Evolutionary conservation across 768 basidiomycete species (phyloP), one percentile per base, ranked within the genome.

Genomic region (Polyporus arcularius): DNA sequence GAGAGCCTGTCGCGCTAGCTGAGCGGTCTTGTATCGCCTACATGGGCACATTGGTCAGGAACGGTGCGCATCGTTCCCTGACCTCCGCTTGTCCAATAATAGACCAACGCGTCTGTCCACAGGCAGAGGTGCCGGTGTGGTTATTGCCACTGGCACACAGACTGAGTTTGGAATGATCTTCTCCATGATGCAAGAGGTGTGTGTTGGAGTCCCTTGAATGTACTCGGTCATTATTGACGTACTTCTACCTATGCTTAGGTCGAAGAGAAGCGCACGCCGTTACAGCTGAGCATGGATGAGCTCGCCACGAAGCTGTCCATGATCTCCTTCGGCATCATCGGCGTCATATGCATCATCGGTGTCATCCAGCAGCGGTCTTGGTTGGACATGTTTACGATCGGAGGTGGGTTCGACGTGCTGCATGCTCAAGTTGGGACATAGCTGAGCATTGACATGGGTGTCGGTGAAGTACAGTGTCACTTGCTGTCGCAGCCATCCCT

Each of bases 301-400:
- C 85, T 98, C 7, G 96, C 96, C 1, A 89, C 94, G 74, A 91
- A 91, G 63, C 82, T 98, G 2, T 96, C 95, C 1, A 77, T 94
- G 30, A 71, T 95, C 61, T 97, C 95, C 3, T 98, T 98, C 65
- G 90, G 86, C n/a, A 82, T 98, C 52, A 98, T 98, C 64, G 96
- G 96, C 4, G 72, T 97, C 39, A 98, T 98, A 52, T 92, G 92
- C 73, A 73, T 98, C 54, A 88, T 98, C 63, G 96, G 96, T 8
- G 85, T 96, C 15, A 75, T 88, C 63, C 96, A 98, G 70, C 79
- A 85, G 41, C 81, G 96, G 18, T 83, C 89, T 10, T 97, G 94
- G 96, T 76, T 98, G 11, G 96, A 96, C 49, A 98, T 98, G 96
- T 98, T 98, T 71, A 98, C 96, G 9, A 98, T 98, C 63, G 96